Evolutionary conservation across 192 early-diverging fungal species (phyloP), one percentile per base, ranked within the genome.

Genomic region (Polychytrium aggregatum): DNA sequence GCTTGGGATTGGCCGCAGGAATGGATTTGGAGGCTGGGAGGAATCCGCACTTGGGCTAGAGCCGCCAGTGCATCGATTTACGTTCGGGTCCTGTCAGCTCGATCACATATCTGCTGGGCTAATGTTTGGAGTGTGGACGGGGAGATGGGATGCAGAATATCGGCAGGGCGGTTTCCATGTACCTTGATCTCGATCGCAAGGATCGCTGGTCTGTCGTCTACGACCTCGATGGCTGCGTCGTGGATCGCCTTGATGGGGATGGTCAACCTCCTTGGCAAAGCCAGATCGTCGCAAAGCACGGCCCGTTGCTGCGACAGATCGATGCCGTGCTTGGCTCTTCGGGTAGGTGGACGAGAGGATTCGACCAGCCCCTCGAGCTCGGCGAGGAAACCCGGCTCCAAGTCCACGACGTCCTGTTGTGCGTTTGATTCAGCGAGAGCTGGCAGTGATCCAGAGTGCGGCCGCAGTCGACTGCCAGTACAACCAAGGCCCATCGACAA

Each of bases 31-130:
- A 71, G 9, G 30, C 50, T 9, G 81, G 71, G 13, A 86, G 52
- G 43, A 82, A 83, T 16, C 79, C 82, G 81, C 83, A 85, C 46
- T 86, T 86, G 44, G 83, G 82, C 74, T 76, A n/a, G n/a, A n/a
- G n/a, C n/a, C n/a, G n/a, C n/a, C n/a, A n/a, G n/a, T n/a, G n/a
- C n/a, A n/a, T n/a, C n/a, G n/a, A n/a, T n/a, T n/a, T n/a, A n/a
- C n/a, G n/a, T n/a, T n/a, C n/a, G n/a, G n/a, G n/a, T n/a, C n/a
- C n/a, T n/a, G n/a, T n/a, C n/a, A n/a, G n/a, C n/a, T n/a, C n/a
- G n/a, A n/a, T n/a, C n/a, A n/a, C n/a, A n/a, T n/a, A n/a, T n/a
- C n/a, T n/a, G n/a, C n/a, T n/a, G n/a, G n/a, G 44, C 33, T 16
- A 27, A 25, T 27, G 37, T 26, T 11, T 14, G 24, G 34, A 9